Evolutionary conservation across 2,329 filamentous ascomycete genomes (phyloP).

Genomic region (Aspergillus fumigatiaffinis): DNA sequence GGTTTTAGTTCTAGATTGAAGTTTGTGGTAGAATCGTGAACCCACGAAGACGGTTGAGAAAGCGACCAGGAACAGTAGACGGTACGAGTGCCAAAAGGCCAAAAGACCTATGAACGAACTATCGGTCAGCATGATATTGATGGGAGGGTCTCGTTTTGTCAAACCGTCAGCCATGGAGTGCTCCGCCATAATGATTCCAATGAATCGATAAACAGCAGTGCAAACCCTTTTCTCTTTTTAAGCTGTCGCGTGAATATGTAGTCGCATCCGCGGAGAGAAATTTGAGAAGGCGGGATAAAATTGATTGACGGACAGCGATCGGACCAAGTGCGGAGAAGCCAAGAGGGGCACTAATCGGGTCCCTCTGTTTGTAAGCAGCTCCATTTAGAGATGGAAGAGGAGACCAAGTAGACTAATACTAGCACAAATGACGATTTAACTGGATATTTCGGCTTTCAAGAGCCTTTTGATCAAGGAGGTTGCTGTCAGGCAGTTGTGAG

Average conservation of each 20-base stretch:
- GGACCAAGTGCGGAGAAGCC: background rate
- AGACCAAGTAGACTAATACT: background rate
- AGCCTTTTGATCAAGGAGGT: background rate
- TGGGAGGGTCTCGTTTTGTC: background rate
- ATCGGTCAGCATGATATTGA: background rate
- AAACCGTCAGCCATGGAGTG: slow-evolving; percentile 8
- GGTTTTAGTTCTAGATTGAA: slow-evolving; percentile 24
- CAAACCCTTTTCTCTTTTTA: background rate
- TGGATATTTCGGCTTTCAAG: background rate
- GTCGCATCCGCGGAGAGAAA: background rate
- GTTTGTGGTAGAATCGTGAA: slow-evolving; percentile 20
- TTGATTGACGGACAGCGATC: background rate
- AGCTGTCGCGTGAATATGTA: too few relatives aligned
- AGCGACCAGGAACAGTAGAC: slow-evolving; percentile 43
- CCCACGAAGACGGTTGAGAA: slow-evolving; percentile 35
- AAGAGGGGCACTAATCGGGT: background rate
- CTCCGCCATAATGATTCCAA: slow-evolving; percentile 8
- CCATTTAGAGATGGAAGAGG: background rate
- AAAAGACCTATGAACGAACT: slow-evolving; percentile 28
- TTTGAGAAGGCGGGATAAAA: background rate
- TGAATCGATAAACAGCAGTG: background rate
- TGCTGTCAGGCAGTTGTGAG: background rate
- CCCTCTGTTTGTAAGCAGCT: background rate
- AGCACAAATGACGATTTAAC: background rate
- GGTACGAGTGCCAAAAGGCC: slow-evolving; percentile 46